Evolutionary conservation across 2,329 filamentous ascomycete species (phyloP), one percentile per base, ranked within the genome.

Genomic region (Claviceps fusiformis): DNA sequence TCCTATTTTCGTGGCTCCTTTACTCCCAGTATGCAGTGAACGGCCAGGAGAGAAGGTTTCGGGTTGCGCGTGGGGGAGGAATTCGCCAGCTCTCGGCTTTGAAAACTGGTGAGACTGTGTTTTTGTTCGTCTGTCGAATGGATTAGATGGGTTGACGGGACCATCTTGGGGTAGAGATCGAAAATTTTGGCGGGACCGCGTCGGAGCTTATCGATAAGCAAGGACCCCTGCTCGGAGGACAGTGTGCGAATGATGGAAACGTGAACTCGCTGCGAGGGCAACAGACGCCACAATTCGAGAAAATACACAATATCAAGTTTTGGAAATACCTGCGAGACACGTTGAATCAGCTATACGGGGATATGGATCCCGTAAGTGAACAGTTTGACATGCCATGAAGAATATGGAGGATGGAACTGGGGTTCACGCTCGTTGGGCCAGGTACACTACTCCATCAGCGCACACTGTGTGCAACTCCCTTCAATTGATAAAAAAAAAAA

Each of bases 201-300:
- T 29, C 11, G 44, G 11, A 43, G 5, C 43, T 56, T 63, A 70
- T 70, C 68, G 68, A 70, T 70, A 70, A 69, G 17, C 3, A 10
- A 4, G 48, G 17, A 47, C 19, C 31, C 31, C 44, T 44, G 29
- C 3, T 10, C 44, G 2, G 4, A 6, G 27, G 7, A 59, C 57
- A 56, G 58, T 59, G 58, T 57, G 57, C 50, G 46, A 43, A 35
- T 2, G 15, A 31, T 13, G 37, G 24, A 35, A 31, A 33, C 13
- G 10, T 3, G 15, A 3, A 29, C 15, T 27, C 35, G 19, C 44
- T 47, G 46, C 5, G 19, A 29, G 19, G 17, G 15, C 19, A 10
- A 47, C 7, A 9, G 29, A 41, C 24, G 33, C 31, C 8, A 7
- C 19, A 19, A n/a, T 5, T 35, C 31, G 8, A 35, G 0, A 13